Conservation (phyloP, 305 asterid species). For the Fraxinus albicans region DNA sequence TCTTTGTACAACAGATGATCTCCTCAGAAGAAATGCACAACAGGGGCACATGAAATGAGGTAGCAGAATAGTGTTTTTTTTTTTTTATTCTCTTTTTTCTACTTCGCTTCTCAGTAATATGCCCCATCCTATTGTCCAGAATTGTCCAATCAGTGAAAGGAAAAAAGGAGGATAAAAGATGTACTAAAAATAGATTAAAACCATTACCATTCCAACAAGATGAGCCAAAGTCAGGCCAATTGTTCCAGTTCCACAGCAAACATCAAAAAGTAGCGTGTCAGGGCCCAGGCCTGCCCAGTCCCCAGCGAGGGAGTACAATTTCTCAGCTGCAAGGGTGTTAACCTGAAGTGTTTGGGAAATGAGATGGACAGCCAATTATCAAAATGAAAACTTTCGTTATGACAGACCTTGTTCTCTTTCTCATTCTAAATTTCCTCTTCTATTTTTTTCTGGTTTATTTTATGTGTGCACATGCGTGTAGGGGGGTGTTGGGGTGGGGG, state of each 20-base stretch:
- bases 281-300: conserved; percentile 95
- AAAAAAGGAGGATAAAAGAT: conserved; percentile 1
- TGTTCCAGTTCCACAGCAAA: conserved; percentile 98
- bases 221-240: conserved; percentile 88
- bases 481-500: not conserved
- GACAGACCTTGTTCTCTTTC: conserved; percentile 1
- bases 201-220: conserved; percentile 98
- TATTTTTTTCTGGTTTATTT: not conserved
- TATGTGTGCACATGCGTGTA: not conserved
- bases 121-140: not conserved
- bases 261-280: conserved; percentile 83
- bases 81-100: not conserved
- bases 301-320: conserved; percentile 88
- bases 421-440: not conserved
- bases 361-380: conserved; percentile 15
- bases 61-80: not conserved
- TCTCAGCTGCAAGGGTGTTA: conserved; percentile 94
- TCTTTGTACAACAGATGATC: not conserved
- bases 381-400: not conserved
- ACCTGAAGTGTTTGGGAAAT: conserved; percentile 53
- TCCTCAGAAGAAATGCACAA: not conserved
- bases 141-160: not conserved
- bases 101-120: conserved; percentile 3
- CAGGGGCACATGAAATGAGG: conserved; percentile 1
- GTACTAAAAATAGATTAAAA: conserved; percentile 28